A percentile compares a stretch with the other conserved stretches of the same genome.
Conservation (phyloP, 768 basidiomycete genomes). For the Rubroboletus satanas region DNA sequence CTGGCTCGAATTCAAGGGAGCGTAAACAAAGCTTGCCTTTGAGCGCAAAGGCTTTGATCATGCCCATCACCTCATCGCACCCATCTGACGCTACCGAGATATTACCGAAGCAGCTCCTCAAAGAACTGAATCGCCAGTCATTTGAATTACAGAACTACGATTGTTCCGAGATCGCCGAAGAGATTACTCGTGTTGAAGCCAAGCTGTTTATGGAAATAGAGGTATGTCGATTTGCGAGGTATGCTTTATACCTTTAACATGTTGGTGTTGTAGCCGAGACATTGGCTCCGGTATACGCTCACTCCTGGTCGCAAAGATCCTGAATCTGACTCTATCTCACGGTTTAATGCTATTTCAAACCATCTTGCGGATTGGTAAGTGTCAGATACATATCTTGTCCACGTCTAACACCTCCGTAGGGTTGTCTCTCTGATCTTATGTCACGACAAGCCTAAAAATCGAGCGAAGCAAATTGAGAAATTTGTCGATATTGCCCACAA, state of each 20-base stretch:
- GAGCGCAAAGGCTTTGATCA: slow-evolving; percentile 41
- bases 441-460: slow-evolving; percentile 70
- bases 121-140: slow-evolving; percentile 57
- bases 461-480: slow-evolving; percentile 83
- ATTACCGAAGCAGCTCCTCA: slow-evolving; percentile 55
- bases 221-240: slow-evolving; percentile 41
- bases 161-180: slow-evolving; percentile 70
- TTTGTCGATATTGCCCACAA: slow-evolving; percentile 80
- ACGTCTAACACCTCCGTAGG: slow-evolving; percentile 44
- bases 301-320: slow-evolving; percentile 62
- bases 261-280: slow-evolving; percentile 58
- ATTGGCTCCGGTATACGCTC: slow-evolving; percentile 81
- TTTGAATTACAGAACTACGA: slow-evolving; percentile 54
- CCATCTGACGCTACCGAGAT: slow-evolving; percentile 36
- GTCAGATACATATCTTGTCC: not conserved
- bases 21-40: slow-evolving; percentile 70
- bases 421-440: slow-evolving; percentile 87
- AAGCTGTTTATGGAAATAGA: slow-evolving; percentile 70
- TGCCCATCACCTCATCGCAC: slow-evolving; percentile 29
- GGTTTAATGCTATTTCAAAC: slow-evolving; percentile 75
- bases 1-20: slow-evolving; percentile 41
- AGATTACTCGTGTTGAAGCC: slow-evolving; percentile 76
- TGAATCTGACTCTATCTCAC: slow-evolving; percentile 64
- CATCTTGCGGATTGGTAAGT: slow-evolving; percentile 79
- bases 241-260: not conserved